Evolutionary conservation across 2,329 filamentous ascomycete genomes (phyloP).

Genomic region (Chrysosporium queenslandicum): DNA sequence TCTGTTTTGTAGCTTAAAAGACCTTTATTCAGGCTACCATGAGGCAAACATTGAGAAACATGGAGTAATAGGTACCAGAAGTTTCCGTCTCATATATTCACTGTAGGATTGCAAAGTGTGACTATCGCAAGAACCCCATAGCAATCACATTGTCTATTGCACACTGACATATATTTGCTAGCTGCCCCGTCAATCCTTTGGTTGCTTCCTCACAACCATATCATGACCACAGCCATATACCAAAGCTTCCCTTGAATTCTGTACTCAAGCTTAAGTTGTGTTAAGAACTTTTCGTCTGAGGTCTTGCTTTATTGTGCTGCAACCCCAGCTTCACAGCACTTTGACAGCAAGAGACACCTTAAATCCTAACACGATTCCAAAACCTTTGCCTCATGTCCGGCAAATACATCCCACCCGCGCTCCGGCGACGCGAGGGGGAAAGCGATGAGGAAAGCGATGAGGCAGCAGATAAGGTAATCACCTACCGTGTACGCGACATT

Average conservation of each 20-base stretch:
- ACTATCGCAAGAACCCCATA: neutral
- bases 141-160: too few relatives aligned
- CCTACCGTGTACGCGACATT: constrained; percentile 1
- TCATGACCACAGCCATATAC: neutral
- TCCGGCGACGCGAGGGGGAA: too few relatives aligned
- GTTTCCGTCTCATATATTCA: neutral
- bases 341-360: neutral
- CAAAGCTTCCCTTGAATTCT: neutral
- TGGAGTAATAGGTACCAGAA: neutral
- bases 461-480: neutral
- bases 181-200: neutral
- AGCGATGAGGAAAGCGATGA: neutral
- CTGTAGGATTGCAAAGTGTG: neutral
- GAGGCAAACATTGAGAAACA: too few relatives aligned
- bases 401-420: constrained; percentile 12
- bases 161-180: too few relatives aligned
- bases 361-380: neutral
- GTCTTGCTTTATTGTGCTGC: neutral
- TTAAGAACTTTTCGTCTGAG: neutral
- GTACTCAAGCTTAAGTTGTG: neutral
- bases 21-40: too few relatives aligned
- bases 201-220: neutral
- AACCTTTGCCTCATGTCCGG: neutral
- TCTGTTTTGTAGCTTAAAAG: too few relatives aligned
- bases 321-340: neutral